Evolutionary conservation across 2,329 filamentous ascomycete genomes (phyloP).

Genomic region (Alternaria gansuensis): DNA sequence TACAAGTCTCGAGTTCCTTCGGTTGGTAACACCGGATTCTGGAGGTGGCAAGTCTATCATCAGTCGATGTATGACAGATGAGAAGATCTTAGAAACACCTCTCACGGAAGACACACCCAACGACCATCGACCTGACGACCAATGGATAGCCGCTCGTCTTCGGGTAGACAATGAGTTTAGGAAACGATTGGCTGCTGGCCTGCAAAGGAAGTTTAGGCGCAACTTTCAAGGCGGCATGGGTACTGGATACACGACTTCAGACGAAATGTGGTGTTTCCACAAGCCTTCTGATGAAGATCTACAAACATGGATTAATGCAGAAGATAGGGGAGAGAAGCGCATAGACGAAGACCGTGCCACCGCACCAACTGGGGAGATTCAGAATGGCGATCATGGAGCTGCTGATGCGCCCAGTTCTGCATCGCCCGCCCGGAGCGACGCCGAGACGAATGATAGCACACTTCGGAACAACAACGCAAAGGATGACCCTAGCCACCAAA

Average conservation of each 20-base stretch:
- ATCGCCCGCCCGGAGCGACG: conserved; percentile 7
- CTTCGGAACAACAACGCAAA: conserved; percentile 11
- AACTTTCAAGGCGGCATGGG: conserved; percentile 50
- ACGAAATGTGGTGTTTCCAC: conserved; percentile 65
- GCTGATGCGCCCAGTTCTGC: conserved; percentile 4
- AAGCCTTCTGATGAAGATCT: conserved; percentile 43
- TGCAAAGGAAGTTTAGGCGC: conserved; percentile 51
- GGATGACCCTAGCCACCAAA: conserved; percentile 3
- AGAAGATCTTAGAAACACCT: conserved; percentile 60
- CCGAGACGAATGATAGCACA: conserved; percentile 13
- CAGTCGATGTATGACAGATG: conserved; percentile 62
- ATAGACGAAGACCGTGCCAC: conserved; percentile 30
- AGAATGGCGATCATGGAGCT: background rate
- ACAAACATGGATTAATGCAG: conserved; percentile 36
- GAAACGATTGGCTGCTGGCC: conserved; percentile 58
- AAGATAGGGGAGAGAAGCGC: conserved; percentile 31
- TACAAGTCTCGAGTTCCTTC: conserved; percentile 69
- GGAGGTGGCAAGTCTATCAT: conserved; percentile 56
- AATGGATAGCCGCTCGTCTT: conserved; percentile 66
- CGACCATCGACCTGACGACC: conserved; percentile 65
- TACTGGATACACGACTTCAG: conserved; percentile 49
- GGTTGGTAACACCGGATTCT: conserved; percentile 56
- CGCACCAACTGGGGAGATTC: conserved; percentile 1
- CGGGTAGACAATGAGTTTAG: conserved; percentile 67
- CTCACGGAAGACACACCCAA: conserved; percentile 60